A percentile compares a stretch with the other conserved stretches of the same genome.
Evolutionary conservation across 805 yeast genomes (phyloP).

Genomic region (Monosporozyma unispora): DNA sequence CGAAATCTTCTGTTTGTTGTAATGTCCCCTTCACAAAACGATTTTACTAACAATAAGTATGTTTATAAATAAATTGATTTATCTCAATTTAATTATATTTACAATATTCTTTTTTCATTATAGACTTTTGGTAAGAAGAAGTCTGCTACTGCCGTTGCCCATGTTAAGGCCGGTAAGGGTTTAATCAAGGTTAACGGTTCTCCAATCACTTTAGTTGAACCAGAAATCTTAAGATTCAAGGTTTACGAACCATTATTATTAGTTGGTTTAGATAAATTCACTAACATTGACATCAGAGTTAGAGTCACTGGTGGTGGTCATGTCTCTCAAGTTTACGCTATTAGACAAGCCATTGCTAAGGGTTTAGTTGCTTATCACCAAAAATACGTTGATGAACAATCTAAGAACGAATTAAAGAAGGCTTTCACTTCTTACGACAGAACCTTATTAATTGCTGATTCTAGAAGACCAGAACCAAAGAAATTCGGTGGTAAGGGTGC

Average conservation of each 20-base stretch:
- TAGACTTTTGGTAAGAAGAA: slow-evolving; percentile 99
- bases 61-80: neutral
- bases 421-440: slow-evolving; percentile 96
- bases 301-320: slow-evolving; percentile 99
- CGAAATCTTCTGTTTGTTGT: too few relatives aligned
- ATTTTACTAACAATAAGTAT: neutral
- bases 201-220: slow-evolving; percentile 98
- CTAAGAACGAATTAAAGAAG: slow-evolving; percentile 99
- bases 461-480: slow-evolving; percentile 99
- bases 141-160: slow-evolving; percentile 99
- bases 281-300: slow-evolving; percentile 97
- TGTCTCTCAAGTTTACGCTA: slow-evolving; percentile 99
- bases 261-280: slow-evolving; percentile 98
- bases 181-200: slow-evolving; percentile 98
- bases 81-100: neutral
- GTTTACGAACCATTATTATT: slow-evolving; percentile 98
- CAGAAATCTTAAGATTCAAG: slow-evolving; percentile 98
- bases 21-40: neutral
- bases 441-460: slow-evolving; percentile 97
- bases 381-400: slow-evolving; percentile 98
- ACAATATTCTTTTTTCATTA: slow-evolving; percentile 7
- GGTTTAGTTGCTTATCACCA: slow-evolving; percentile 99
- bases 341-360: slow-evolving; percentile 99
- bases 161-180: slow-evolving; percentile 98
- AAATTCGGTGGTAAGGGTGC: slow-evolving; percentile 99